phyloP scores from a whole-genome alignment of 768 basidiomycete genomes.

The Arthromyces matolae region DNA sequence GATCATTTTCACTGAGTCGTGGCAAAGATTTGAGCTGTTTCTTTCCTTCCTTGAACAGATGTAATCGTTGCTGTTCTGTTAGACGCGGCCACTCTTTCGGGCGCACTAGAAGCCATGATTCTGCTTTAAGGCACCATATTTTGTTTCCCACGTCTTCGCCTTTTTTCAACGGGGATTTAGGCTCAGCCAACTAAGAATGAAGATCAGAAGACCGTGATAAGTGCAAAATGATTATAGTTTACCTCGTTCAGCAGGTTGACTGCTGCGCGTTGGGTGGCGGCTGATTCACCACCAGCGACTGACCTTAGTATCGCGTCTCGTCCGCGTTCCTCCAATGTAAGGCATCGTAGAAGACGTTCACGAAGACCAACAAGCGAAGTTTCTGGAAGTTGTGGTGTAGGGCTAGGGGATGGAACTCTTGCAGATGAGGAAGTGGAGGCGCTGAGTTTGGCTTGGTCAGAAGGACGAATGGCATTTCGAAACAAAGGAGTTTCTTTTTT shows the following conservation, averaged over 20 bases:
- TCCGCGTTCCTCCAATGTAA: conserved; percentile 47
- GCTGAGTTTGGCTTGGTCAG: conserved; percentile 26
- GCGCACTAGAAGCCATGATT: conserved; percentile 65
- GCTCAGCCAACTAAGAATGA: conserved; percentile 48
- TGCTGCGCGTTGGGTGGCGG: conserved; percentile 40
- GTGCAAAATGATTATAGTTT: conserved; percentile 14
- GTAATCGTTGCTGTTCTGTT: conserved; percentile 41
- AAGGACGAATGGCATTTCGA: conserved; percentile 33
- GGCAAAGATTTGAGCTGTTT: conserved; percentile 45
- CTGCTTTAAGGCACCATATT: conserved; percentile 51
- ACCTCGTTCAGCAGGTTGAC: conserved; percentile 50
- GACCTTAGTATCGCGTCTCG: conserved; percentile 45
- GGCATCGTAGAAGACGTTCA: conserved; percentile 49
- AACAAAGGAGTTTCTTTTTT: conserved; percentile 36
- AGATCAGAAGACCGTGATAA: background rate
- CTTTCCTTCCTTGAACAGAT: conserved; percentile 52
- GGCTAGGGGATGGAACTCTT: conserved; percentile 25
- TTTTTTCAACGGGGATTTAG: conserved; percentile 28
- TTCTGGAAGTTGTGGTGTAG: conserved; percentile 15
- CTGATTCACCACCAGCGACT: conserved; percentile 39
- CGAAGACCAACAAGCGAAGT: conserved; percentile 17
- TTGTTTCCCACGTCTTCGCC: conserved; percentile 33
- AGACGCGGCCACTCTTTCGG: conserved; percentile 60
- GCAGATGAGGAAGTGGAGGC: conserved; percentile 27
- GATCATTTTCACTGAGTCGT: conserved; percentile 59